Percentiles rank a stretch among this genome's conserved stretches.
Conservation (phyloP, 2,329 filamentous ascomycete species). For the Arthrocladium fulminans region DNA sequence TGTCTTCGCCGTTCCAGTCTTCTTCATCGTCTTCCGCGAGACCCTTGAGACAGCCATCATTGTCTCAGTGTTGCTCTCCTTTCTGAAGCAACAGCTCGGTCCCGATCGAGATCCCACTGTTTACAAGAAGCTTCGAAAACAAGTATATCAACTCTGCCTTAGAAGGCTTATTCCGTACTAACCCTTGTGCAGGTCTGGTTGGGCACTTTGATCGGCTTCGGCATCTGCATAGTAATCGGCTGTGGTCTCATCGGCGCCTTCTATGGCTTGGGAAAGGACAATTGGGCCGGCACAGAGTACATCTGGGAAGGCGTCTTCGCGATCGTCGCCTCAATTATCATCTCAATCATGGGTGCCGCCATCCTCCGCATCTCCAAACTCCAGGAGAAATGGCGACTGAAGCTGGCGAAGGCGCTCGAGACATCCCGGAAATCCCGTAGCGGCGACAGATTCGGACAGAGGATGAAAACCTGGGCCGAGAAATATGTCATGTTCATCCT, state of each 20-base stretch:
- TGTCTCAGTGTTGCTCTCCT: slow-evolving; percentile 76
- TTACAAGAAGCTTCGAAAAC: slow-evolving; percentile 59
- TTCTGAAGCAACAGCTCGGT: slow-evolving; percentile 71
- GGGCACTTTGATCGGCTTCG: slow-evolving; percentile 53
- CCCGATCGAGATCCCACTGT: slow-evolving; percentile 52
- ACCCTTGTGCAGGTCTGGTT: slow-evolving; percentile 50
- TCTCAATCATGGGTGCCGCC: slow-evolving; percentile 70
- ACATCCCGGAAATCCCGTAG: too few relatives aligned
- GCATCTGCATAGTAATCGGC: slow-evolving; percentile 58
- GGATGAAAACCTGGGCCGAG: slow-evolving; percentile 44
- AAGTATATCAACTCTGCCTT: slow-evolving; percentile 35
- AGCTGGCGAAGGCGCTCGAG: slow-evolving; percentile 64
- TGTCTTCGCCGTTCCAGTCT: slow-evolving; percentile 72
- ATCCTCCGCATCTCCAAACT: slow-evolving; percentile 74
- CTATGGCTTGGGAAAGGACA: slow-evolving; percentile 58
- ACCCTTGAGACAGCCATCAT: slow-evolving; percentile 75
- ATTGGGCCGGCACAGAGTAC: slow-evolving; percentile 60
- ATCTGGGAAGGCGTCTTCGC: slow-evolving; percentile 75
- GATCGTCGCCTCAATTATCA: slow-evolving; percentile 67
- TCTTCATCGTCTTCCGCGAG: slow-evolving; percentile 86
- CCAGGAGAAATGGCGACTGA: slow-evolving; percentile 78
- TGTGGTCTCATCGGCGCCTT: slow-evolving; percentile 63
- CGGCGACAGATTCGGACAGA: slow-evolving; percentile 28
- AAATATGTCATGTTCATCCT: slow-evolving; percentile 81
- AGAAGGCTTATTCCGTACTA: not conserved